Conservation (phyloP, 2,329 filamentous ascomycete genomes). For the Huntiella bhutanensis region DNA sequence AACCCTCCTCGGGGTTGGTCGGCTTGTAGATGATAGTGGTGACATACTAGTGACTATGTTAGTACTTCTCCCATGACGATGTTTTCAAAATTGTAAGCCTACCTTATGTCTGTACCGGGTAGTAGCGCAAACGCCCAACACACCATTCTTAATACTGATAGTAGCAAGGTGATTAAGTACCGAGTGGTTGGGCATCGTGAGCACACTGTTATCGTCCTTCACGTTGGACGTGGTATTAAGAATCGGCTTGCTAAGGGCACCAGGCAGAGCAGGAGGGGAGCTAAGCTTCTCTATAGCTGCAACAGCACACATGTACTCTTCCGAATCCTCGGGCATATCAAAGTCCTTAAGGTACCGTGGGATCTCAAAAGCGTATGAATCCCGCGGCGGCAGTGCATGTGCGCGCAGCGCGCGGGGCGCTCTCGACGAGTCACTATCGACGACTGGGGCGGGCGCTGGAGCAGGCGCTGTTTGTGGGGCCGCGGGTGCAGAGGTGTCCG, state of each 20-base stretch:
- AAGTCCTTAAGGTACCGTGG: constrained; percentile 75
- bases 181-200: constrained; percentile 83
- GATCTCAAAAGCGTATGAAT: constrained; percentile 52
- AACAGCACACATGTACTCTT: constrained; percentile 54
- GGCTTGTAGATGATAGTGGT: constrained; percentile 97
- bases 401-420: constrained; percentile 25
- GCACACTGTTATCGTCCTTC: constrained; percentile 94
- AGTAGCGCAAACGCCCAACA: constrained; percentile 85
- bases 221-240: constrained; percentile 78
- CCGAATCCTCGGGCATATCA: constrained; percentile 65
- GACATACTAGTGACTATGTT: constrained; percentile 49
- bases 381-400: constrained; percentile 35
- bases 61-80: neutral
- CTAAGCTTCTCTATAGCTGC: constrained; percentile 62
- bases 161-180: constrained; percentile 92
- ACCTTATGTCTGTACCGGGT: constrained; percentile 97
- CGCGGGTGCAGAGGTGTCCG: constrained; percentile 16
- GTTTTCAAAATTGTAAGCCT: constrained; percentile 14
- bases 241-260: constrained; percentile 87
- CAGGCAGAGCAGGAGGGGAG: constrained; percentile 65
- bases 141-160: constrained; percentile 93
- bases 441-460: neutral
- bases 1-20: constrained; percentile 24
- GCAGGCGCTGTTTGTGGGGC: constrained; percentile 6
- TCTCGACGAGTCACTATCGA: constrained; percentile 17